Conservation (phyloP, 2,329 filamentous ascomycete genomes). For the Fusarium zealandicum region DNA sequence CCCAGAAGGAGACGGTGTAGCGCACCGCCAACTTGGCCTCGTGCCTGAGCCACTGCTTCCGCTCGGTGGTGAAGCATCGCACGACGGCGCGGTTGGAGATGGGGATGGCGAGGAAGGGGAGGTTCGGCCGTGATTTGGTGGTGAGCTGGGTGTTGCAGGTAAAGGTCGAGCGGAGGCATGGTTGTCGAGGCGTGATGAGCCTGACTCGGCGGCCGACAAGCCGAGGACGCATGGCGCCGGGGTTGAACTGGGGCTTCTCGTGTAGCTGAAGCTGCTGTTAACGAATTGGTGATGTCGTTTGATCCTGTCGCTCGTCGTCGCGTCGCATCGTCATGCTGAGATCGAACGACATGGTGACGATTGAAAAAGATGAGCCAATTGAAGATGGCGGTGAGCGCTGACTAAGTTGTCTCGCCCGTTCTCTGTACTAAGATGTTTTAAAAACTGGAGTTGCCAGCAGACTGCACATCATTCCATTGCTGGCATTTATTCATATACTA, state of each 20-base stretch:
- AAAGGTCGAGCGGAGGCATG: conserved; percentile 33
- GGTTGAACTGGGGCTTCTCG: neutral
- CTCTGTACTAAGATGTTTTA: conserved; percentile 15
- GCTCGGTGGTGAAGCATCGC: conserved; percentile 82
- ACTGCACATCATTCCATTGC: neutral
- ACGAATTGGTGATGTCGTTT: neutral
- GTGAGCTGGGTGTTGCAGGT: conserved; percentile 41
- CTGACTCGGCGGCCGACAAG: conserved; percentile 44
- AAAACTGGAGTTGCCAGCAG: conserved; percentile 7
- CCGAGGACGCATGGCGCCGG: conserved; percentile 49
- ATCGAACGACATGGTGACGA: conserved; percentile 17
- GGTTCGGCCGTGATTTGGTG: conserved; percentile 45
- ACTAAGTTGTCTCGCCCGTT: conserved; percentile 34
- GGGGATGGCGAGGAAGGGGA: conserved; percentile 59
- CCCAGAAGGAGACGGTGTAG: conserved; percentile 71
- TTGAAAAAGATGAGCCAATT: conserved; percentile 27
- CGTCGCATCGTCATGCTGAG: conserved; percentile 8
- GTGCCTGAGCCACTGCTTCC: conserved; percentile 72
- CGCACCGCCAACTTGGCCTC: conserved; percentile 75
- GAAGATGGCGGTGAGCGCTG: conserved; percentile 12
- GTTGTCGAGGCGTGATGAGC: conserved; percentile 24
- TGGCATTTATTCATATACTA: neutral
- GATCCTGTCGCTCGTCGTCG: conserved; percentile 6
- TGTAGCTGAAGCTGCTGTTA: neutral
- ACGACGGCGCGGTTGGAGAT: conserved; percentile 61